Conservation (phyloP, 495 filamentous ascomycete species). For the Rusavskia elegans region DNA sequence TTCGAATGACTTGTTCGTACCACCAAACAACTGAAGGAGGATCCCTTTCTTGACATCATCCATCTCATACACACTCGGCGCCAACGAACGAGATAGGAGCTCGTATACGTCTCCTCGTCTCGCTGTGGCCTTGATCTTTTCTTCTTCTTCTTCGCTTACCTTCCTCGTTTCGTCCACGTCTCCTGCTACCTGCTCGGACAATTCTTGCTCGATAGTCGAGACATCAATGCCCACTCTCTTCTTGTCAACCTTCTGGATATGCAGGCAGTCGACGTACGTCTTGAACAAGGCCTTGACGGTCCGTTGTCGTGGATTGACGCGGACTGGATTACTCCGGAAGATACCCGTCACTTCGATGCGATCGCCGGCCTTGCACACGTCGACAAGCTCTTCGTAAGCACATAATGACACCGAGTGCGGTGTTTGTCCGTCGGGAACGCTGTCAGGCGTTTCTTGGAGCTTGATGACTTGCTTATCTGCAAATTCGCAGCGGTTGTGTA, state of each 20-base stretch:
- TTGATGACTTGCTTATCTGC: conserved; percentile 98
- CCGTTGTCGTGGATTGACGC: conserved; percentile 86
- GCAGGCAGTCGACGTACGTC: conserved; percentile 89
- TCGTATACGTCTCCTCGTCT: conserved; percentile 83
- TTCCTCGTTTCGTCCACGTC: conserved; percentile 70
- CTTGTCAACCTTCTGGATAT: conserved; percentile 93
- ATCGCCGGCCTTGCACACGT: conserved; percentile 95
- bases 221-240: conserved; percentile 83
- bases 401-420: conserved; percentile 97
- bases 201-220: conserved; percentile 75
- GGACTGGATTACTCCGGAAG: conserved; percentile 85
- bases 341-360: conserved; percentile 92
- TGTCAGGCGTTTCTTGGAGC: conserved; percentile 93
- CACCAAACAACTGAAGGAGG: conserved; percentile 87
- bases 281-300: conserved; percentile 92
- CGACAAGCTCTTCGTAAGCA: conserved; percentile 91
- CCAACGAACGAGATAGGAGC: conserved; percentile 77
- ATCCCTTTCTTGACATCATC: conserved; percentile 99
- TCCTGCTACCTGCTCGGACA: conserved; percentile 56
- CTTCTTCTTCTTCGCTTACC: conserved; percentile 77
- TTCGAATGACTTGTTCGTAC: conserved; percentile 96
- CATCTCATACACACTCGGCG: conserved; percentile 93
- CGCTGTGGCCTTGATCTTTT: conserved; percentile 71
- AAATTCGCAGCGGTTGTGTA: conserved; percentile 91
- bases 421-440: conserved; percentile 84